These are phyloP conservation scores for Phytophthora quininea DNA, from an alignment of 352 stramenopile species.

Conservation along the genomic window DNA sequence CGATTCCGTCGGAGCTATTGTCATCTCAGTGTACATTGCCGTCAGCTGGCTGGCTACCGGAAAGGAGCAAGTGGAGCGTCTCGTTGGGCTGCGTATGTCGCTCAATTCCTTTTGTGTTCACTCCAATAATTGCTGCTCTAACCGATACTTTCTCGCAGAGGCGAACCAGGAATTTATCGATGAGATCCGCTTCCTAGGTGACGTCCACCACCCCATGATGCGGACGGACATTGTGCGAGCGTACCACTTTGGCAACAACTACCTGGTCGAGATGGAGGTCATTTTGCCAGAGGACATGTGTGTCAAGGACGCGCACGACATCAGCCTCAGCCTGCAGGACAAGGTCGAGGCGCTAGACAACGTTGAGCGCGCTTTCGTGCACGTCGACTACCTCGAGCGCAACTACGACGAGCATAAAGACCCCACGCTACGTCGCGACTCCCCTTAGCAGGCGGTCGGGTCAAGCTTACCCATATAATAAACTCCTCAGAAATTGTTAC, in stretches of 20 bases:
- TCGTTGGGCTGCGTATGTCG: conserved; percentile 85
- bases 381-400: conserved; percentile 95
- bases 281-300: conserved; percentile 90
- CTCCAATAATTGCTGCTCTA: neutral
- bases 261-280: conserved; percentile 90
- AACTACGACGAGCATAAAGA: conserved; percentile 92
- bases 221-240: conserved; percentile 92
- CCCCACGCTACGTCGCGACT: conserved; percentile 68
- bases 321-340: conserved; percentile 96
- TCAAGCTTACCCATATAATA: neutral
- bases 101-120: neutral
- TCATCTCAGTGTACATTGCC: conserved; percentile 97
- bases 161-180: conserved; percentile 94
- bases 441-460: conserved; percentile 12
- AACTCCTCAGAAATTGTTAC: neutral
- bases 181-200: conserved; percentile 88
- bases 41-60: conserved; percentile 94
- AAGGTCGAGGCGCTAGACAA: conserved; percentile 96
- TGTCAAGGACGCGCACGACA: conserved; percentile 95
- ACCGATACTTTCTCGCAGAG: conserved; percentile 44
- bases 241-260: conserved; percentile 98
- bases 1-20: conserved; percentile 94
- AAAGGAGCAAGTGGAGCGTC: conserved; percentile 94
- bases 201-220: conserved; percentile 89
- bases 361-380: conserved; percentile 97